phyloP scores from a whole-genome alignment of 768 basidiomycete species.

The Clavaria fumosa region DNA sequence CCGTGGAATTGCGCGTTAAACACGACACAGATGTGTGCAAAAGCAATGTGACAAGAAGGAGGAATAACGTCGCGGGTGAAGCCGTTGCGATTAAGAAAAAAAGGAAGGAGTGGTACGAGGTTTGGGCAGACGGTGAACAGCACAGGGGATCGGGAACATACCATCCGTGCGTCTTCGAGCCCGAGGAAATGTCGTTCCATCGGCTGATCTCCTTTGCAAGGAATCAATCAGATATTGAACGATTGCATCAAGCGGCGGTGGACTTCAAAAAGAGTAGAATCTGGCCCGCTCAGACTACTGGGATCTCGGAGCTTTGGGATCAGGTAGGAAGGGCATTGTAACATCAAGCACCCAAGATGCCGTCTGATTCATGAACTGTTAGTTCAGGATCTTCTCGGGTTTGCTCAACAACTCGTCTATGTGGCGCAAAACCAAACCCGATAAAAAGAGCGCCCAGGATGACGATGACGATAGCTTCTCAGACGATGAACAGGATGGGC shows the following conservation, averaged over 20 bases:
- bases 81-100: constrained; percentile 1
- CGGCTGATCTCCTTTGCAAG: constrained; percentile 19
- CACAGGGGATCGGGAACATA: constrained; percentile 27
- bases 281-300: constrained; percentile 25
- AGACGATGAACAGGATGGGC: background rate
- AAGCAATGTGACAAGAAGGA: constrained; percentile 37
- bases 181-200: constrained; percentile 2
- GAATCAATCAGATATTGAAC: constrained; percentile 29
- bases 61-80: constrained; percentile 18
- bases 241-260: constrained; percentile 38
- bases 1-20: constrained; percentile 34
- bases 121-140: constrained; percentile 53
- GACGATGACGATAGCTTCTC: background rate
- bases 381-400: constrained; percentile 53
- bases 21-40: constrained; percentile 44
- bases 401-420: constrained; percentile 34
- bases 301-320: constrained; percentile 42
- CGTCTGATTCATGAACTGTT: too few relatives aligned
- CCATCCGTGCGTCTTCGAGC: constrained; percentile 30
- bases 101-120: constrained; percentile 43
- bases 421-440: constrained; percentile 19
- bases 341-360: too few relatives aligned
- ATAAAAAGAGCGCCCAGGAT: constrained; percentile 3
- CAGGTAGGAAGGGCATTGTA: too few relatives aligned
- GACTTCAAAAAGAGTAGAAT: constrained; percentile 35